Base-by-base conservation (phyloP, 495 filamentous ascomycete genomes). In the Penicillium longicatenatum region DNA sequence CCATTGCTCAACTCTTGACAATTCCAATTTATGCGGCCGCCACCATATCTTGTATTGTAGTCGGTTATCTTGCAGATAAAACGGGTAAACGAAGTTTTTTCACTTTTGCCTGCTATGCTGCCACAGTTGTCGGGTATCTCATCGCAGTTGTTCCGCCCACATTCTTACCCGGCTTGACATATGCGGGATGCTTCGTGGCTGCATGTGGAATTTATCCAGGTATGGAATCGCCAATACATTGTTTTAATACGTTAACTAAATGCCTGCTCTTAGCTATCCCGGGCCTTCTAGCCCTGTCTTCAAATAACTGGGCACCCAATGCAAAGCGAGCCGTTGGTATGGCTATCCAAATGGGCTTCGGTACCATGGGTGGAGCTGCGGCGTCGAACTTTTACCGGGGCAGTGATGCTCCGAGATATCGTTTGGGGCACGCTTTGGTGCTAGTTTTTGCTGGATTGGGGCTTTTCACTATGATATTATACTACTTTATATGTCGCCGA, bases 261-360 rank as follows among this genome's bases (percentile, higher is more conserved):
- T 33, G 5, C 7, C 2, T 30, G 45, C 17, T 52, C 19, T 11
- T 21, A 49, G 56, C 57, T 24, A 54, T 59, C 16, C 57, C 57
- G 0, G 57, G 59, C 24, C 49, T 48, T 17, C 31, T 62, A 6
- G 31, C 53, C 0, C 26, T 52, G 12, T 54, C 51, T 5, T 52
- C 49, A 16, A 58, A 53, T 33, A 62, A 62, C 21, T 54, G 43
- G 41, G 59, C 59, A 5, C 48, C 48, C 0, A 50, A 53, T 44
- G 12, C 47, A 2, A 62, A 62, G 39, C 54, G 59, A 48, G 59
- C 59, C 2, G 43, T 57, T 31, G 59, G 59, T 21, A 52, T 62
- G 31, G 59, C 59, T n/a, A 48, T 58, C 9, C 54, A 52, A 30
- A 57, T 62, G 16, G 54, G 53, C 3, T 52, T 62, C 16, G 59